Evolutionary conservation across 176 grass and related monocot species (phyloP).

Genomic region (Paspalum notatum): DNA sequence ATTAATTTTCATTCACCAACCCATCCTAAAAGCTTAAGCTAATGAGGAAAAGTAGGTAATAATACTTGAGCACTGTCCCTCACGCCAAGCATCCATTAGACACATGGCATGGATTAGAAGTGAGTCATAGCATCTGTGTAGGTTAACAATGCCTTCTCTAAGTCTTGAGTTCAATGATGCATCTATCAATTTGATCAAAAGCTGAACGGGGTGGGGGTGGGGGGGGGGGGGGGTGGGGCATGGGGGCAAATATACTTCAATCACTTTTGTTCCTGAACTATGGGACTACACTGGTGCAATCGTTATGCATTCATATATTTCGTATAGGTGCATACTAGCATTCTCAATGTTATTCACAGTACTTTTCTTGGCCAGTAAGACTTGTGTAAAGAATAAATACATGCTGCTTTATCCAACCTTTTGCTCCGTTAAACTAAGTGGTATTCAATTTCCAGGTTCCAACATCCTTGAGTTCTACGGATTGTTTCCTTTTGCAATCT

Average conservation of each 20-base stretch:
- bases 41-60: not conserved
- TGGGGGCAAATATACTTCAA: not conserved
- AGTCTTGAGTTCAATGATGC: not conserved
- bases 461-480: constrained; percentile 66
- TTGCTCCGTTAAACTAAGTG: constrained; percentile 30
- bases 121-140: not conserved
- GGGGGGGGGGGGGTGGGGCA: too few relatives aligned
- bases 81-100: not conserved
- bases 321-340: constrained; percentile 14
- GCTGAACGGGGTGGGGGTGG: not conserved
- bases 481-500: constrained; percentile 92
- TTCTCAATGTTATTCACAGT: constrained; percentile 1
- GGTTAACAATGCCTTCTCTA: not conserved
- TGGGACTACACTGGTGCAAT: not conserved
- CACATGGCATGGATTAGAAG: not conserved
- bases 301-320: not conserved
- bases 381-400: constrained; percentile 15
- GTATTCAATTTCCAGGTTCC: constrained; percentile 66
- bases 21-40: not conserved
- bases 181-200: not conserved
- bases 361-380: not conserved
- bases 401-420: not conserved
- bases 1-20: not conserved
- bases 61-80: not conserved
- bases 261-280: constrained; percentile 9